phyloP scores from a whole-genome alignment of 2,329 filamentous ascomycete genomes.

The Colletotrichum trifolii region DNA sequence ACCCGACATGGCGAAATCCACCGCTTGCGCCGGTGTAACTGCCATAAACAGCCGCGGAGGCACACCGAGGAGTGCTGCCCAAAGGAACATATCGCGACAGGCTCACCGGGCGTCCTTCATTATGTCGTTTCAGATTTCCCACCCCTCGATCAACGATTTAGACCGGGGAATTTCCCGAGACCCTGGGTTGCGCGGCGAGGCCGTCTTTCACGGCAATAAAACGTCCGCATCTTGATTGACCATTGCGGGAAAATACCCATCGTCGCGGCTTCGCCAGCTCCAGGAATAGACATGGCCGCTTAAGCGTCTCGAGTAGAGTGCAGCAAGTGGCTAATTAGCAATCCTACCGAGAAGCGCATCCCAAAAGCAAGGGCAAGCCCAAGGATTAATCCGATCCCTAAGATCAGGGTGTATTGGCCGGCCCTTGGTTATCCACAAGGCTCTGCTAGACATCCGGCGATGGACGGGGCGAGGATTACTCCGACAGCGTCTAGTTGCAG shows the following conservation, averaged over 20 bases:
- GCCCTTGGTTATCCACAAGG: background rate
- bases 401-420: conserved; percentile 7
- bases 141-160: background rate
- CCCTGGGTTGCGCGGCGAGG: background rate
- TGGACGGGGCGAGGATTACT: conserved; percentile 12
- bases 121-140: background rate
- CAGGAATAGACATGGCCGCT: conserved; percentile 30
- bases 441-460: conserved; percentile 12
- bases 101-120: background rate
- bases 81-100: conserved; percentile 10
- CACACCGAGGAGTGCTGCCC: conserved; percentile 9
- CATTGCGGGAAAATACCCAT: background rate
- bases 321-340: conserved; percentile 72
- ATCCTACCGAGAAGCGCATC: conserved; percentile 19
- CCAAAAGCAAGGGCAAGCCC: background rate
- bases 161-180: background rate
- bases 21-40: conserved; percentile 4
- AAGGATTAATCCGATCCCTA: conserved; percentile 1
- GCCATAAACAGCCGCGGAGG: conserved; percentile 9
- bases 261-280: conserved; percentile 3
- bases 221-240: conserved; percentile 16
- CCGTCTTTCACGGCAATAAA: conserved; percentile 27
- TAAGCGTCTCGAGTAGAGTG: conserved; percentile 76
- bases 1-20: background rate
- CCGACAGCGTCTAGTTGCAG: conserved; percentile 3